These are phyloP conservation scores for Rhodotorula mucilaginosa DNA, from an alignment of 1,284 basidiomycete genomes.

Conservation along the genomic window DNA sequence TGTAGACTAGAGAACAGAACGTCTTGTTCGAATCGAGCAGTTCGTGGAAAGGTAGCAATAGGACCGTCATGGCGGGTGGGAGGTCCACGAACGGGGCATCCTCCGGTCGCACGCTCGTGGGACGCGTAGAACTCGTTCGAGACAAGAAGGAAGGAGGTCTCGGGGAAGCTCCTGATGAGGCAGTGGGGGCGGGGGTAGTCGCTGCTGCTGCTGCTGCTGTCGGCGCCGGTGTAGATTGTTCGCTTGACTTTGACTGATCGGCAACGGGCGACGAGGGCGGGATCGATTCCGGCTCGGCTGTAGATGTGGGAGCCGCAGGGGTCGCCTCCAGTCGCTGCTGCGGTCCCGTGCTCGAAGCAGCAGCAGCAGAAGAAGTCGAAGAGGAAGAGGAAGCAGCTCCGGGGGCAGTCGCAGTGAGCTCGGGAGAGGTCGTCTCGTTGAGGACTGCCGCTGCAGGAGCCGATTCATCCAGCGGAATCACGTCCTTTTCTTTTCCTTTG, in stretches of 20 bases:
- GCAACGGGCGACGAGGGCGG: background rate
- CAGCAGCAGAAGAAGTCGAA: too few relatives aligned
- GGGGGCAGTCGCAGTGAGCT: too few relatives aligned
- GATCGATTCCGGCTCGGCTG: background rate
- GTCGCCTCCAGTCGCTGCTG: too few relatives aligned
- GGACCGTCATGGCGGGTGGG: constrained; percentile 37
- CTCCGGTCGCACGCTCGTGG: background rate
- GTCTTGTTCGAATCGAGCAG: constrained; percentile 44
- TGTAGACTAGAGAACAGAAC: constrained; percentile 37
- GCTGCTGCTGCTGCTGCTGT: background rate
- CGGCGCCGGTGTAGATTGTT: background rate
- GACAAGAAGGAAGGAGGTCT: background rate
- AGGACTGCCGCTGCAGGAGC: too few relatives aligned
- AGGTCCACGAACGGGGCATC: constrained; percentile 26
- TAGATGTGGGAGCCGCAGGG: too few relatives aligned
- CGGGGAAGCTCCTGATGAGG: background rate
- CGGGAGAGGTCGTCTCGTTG: too few relatives aligned
- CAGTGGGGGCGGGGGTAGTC: background rate
- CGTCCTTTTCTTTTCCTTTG: background rate
- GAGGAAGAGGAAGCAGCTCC: too few relatives aligned
- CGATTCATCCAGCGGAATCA: background rate
- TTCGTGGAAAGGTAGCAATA: constrained; percentile 45
- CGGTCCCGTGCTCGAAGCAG: too few relatives aligned
- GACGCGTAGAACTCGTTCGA: background rate
- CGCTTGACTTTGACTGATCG: background rate